These are phyloP conservation scores for Meira nashicola DNA, from an alignment of 1,284 basidiomycete species.

Conservation along the genomic window DNA sequence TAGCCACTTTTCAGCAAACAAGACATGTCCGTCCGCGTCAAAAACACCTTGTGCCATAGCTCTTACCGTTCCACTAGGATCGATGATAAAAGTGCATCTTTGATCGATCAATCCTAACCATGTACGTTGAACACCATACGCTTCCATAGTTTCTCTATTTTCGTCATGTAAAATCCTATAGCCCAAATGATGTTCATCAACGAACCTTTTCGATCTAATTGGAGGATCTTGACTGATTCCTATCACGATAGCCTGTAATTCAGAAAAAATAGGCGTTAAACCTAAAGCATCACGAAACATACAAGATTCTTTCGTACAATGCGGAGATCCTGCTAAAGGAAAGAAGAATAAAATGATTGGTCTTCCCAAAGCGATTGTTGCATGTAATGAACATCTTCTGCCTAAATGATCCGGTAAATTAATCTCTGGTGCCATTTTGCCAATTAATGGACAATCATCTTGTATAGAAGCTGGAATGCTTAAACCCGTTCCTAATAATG, in stretches of 20 bases:
- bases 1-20: constrained; percentile 42
- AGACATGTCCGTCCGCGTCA: constrained; percentile 29
- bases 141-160: constrained; percentile 27
- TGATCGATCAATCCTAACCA: constrained; percentile 32
- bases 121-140: constrained; percentile 27
- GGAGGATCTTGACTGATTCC: constrained; percentile 40
- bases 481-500: constrained; percentile 21
- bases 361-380: constrained; percentile 35
- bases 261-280: constrained; percentile 35
- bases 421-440: constrained; percentile 37
- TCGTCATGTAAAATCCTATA: constrained; percentile 35
- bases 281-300: constrained; percentile 38
- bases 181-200: constrained; percentile 33
- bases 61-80: constrained; percentile 36
- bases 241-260: constrained; percentile 43
- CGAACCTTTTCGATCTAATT: constrained; percentile 22
- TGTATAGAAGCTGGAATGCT: constrained; percentile 32
- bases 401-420: constrained; percentile 33
- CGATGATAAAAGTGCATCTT: constrained; percentile 40
- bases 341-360: constrained; percentile 45
- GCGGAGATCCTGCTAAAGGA: constrained; percentile 43
- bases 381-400: constrained; percentile 31
- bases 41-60: constrained; percentile 38
- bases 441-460: constrained; percentile 24
- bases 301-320: constrained; percentile 38